Evolutionary conservation across 1,284 basidiomycete genomes (phyloP), one percentile per base, ranked within the genome.

Genomic region (Ganoderma meredithae): DNA sequence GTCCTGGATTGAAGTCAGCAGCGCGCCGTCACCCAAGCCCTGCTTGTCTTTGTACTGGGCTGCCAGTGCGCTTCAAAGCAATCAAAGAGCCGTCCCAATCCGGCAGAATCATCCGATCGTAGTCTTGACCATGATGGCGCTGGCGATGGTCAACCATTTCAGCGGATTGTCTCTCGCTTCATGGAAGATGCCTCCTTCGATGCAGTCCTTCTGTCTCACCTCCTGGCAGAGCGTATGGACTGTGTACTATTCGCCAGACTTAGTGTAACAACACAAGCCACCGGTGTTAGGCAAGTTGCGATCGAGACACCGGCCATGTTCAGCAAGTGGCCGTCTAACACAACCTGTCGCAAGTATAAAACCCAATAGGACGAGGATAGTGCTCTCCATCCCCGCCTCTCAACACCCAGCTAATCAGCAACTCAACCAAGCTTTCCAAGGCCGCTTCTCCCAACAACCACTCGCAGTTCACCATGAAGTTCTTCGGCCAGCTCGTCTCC

Each of bases 401-500:
- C 22, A 41, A 41, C 58, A 17, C 53, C n/a, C 39, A 60, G 39
- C 22, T n/a, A 36, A n/a, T 39, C 33, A 9, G 39, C n/a, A 13
- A 43, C 22, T 15, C 39, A 22, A 19, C 10, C 22, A 60, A 40
- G 40, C 39, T 22, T 41, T 17, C 22, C 40, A 40, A 40, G 25
- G 39, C 22, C 25, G 12, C 40, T 43, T 39, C 36, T 39, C 36
- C 7, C 40, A 25, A 15, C 12, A 55, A n/a, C 7, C n/a, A 59
- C 10, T 22, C 36, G 13, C 36, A 25, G 36, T 17, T 13, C n/a
- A n/a, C 10, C 22, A 62, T 62, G 60, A 44, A 62, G 31, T 62
- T 62, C 60, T 62, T 62, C 43, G 31, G 31, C 60, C 44, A 43
- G 27, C 41, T 62, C 27, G 17, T 62, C 43, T 49, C 40, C 25